A percentile compares a stretch with the other conserved stretches of the same genome.
These are phyloP conservation scores for Phtheirospermum japonicum DNA, from an alignment of 257 asterid genomes.

Conservation along the genomic window DNA sequence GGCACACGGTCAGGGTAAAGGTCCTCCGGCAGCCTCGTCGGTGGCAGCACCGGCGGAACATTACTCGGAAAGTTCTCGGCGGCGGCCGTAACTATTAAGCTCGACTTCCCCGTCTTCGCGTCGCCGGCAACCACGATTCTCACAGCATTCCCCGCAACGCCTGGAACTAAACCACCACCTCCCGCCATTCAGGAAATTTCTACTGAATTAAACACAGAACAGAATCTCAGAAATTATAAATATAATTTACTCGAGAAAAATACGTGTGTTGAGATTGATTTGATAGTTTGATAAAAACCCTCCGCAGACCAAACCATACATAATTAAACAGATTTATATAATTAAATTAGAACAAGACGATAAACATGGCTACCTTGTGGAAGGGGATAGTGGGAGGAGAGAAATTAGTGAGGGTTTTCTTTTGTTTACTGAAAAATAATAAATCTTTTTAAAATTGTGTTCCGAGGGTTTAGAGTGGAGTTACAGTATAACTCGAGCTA, in stretches of 20 bases:
- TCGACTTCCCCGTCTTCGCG: slow-evolving; percentile 85
- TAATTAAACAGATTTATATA: background rate
- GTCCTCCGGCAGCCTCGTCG: slow-evolving; percentile 89
- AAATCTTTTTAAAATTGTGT: background rate
- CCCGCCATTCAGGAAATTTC: slow-evolving; percentile 58
- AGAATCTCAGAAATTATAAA: background rate
- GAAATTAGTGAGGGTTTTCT: background rate
- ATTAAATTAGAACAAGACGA: background rate
- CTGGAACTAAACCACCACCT: slow-evolving; percentile 54
- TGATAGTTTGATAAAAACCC: background rate
- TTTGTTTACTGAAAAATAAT: background rate
- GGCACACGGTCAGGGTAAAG: slow-evolving; percentile 89
- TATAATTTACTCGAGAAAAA: background rate
- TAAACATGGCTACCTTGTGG: background rate
- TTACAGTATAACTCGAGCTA: background rate
- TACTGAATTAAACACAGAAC: slow-evolving; percentile 28
- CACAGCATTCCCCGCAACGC: slow-evolving; percentile 46
- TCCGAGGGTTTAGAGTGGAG: background rate
- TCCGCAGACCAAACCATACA: background rate
- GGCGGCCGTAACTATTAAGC: slow-evolving; percentile 85
- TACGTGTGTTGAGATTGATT: background rate
- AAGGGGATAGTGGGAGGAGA: background rate
- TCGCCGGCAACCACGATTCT: slow-evolving; percentile 98
- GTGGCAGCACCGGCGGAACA: slow-evolving; percentile 83
- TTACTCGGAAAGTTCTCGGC: slow-evolving; percentile 58